Evolutionary conservation across 164 flowering plant genomes (phyloP), one percentile per base, ranked within the genome.

Genomic region (Malania oleifera): DNA sequence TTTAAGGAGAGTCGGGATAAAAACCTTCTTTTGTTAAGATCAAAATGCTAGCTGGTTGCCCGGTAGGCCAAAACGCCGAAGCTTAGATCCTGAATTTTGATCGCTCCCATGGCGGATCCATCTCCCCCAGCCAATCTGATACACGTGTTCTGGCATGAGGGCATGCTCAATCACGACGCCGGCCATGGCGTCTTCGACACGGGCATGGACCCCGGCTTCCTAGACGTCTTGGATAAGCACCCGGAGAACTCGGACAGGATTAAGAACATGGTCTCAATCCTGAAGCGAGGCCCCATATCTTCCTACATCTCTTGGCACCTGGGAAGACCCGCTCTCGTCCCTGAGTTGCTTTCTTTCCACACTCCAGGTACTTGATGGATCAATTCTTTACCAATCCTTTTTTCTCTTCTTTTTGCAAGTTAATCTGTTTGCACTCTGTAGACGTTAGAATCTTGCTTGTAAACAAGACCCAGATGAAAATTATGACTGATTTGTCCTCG

Each of bases 181-280:
- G 96, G 93, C 20, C 53, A 22, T 5, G 98, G 98, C 7, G 95
- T 87, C 1, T 92, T 92, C 66, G 95, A 88, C 73, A 59, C 87
- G 0, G 84, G 80, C 37, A 50, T 31, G n/a, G 87, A 86, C 65
- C 91, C 92, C 1, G 91, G 91, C 0, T 91, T 91, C 52, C 80
- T 91, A 1, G 90, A 83, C 27, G 84, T 91, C 7, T 53, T 92
- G 10, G 96, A 92, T 20, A 82, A 84, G 66, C 98, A 92, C 70
- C 96, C 96, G 0, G 96, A 87, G 67, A 89, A 92, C 68, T 48
- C 87, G 1, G 93, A 86, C 68, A 68, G 98, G 53, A 65, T 89
- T 52, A 81, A 62, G 65, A 92, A 92, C 80, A 86, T 89, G 89
- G 71, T 92, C 26, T 87, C 95, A 11, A 92, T 89, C 54, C 91